Evolutionary conservation across 2,329 filamentous ascomycete species (phyloP).

Genomic region (Chrysosporium queenslandicum): DNA sequence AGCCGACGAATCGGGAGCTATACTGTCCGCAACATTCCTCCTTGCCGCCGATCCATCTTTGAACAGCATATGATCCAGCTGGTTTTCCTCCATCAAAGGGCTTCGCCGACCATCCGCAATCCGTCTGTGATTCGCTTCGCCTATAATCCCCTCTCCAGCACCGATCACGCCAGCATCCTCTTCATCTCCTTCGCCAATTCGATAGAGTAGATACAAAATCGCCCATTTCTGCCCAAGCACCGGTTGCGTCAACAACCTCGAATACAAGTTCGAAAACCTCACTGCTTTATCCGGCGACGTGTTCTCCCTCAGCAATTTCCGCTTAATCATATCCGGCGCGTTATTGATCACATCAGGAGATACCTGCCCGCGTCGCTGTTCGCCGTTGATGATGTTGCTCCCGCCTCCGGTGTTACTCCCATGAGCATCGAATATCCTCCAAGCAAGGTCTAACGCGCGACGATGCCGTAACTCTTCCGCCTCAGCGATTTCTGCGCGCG

Average conservation of each 20-base stretch:
- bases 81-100: constrained; percentile 32
- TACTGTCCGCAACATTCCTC: constrained; percentile 21
- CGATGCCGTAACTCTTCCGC: constrained; percentile 32
- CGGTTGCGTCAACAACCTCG: constrained; percentile 75
- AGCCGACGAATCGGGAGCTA: constrained; percentile 33
- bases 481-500: constrained; percentile 29
- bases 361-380: constrained; percentile 5
- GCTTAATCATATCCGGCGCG: constrained; percentile 84
- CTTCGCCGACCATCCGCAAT: constrained; percentile 22
- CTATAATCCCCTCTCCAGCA: constrained; percentile 8
- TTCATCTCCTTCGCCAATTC: constrained; percentile 56
- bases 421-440: constrained; percentile 31
- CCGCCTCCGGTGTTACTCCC: neutral
- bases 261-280: constrained; percentile 83
- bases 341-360: constrained; percentile 58
- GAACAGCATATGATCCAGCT: constrained; percentile 31
- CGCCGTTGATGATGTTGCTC: constrained; percentile 16
- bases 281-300: constrained; percentile 64
- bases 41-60: constrained; percentile 21
- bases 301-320: constrained; percentile 70
- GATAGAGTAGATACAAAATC: constrained; percentile 82
- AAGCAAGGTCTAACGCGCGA: constrained; percentile 29
- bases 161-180: constrained; percentile 32
- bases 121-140: neutral
- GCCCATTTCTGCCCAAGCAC: constrained; percentile 95